Conservation (phyloP, 176 grass and related monocot species). For the Phoenix dactylifera region DNA sequence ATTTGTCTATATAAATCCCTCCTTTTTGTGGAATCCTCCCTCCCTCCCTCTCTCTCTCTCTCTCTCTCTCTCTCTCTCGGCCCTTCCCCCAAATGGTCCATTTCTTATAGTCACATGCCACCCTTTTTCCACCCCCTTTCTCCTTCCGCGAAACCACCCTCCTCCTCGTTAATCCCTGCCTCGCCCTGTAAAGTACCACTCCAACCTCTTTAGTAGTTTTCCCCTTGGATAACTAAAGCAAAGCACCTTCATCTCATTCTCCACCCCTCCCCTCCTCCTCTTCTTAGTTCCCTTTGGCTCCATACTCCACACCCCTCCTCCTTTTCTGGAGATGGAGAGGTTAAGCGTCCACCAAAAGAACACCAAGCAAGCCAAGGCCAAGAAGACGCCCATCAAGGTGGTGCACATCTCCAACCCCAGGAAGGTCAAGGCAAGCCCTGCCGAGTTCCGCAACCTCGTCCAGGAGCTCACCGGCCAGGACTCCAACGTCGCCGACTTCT, state of each 20-base stretch:
- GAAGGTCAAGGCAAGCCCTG: neutral
- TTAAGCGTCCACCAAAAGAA: neutral
- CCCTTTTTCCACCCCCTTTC: neutral
- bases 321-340: neutral
- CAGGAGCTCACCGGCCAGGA: no score
- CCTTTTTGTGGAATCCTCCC: no score
- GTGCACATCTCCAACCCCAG: neutral
- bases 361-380: conserved; percentile 1
- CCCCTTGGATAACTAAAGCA: neutral
- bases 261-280: neutral
- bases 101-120: neutral
- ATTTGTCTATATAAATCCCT: no score
- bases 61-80: neutral
- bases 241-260: neutral
- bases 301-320: neutral
- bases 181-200: no score
- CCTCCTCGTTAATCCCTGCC: neutral
- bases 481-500: neutral
- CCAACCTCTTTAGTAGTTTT: no score
- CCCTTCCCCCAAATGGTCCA: neutral
- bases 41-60: neutral
- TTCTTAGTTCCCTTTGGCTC: neutral
- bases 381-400: conserved; percentile 2
- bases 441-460: neutral
- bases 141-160: neutral